phyloP scores from a whole-genome alignment of 2,329 filamentous ascomycete genomes.

The Diaporthe sp. region DNA sequence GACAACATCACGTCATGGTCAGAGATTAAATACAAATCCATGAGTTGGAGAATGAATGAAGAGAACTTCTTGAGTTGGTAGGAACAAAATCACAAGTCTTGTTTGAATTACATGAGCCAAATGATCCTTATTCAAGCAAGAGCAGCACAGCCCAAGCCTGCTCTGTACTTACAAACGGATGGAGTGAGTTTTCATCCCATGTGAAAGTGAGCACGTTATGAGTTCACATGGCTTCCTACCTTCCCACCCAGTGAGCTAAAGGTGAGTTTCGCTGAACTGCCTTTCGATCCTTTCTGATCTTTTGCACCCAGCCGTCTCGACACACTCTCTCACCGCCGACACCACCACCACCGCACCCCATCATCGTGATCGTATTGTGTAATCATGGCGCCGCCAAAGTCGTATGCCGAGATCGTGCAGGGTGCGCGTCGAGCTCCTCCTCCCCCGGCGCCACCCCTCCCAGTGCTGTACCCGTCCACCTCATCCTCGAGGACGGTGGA shows the following conservation, averaged over 20 bases:
- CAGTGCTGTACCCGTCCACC: constrained; percentile 2
- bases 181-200: neutral
- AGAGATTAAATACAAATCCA: too few species aligned
- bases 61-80: neutral
- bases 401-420: constrained; percentile 18
- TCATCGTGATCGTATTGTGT: too few species aligned
- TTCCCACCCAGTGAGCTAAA: neutral
- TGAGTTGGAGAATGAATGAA: neutral
- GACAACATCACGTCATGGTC: neutral
- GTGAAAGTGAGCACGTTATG: neutral
- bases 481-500: constrained; percentile 1
- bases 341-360: neutral
- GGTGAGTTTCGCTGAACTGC: neutral
- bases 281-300: too few species aligned
- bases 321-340: too few species aligned
- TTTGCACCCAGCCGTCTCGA: neutral
- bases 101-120: neutral
- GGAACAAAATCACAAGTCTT: neutral
- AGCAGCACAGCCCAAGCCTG: neutral
- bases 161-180: neutral
- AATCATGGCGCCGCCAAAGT: constrained; percentile 6
- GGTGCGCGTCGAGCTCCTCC: neutral
- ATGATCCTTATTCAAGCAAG: neutral
- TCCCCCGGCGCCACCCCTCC: neutral
- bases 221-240: neutral